Evolutionary conservation across 2,329 filamentous ascomycete genomes (phyloP).

Genomic region (Alternaria longipes): DNA sequence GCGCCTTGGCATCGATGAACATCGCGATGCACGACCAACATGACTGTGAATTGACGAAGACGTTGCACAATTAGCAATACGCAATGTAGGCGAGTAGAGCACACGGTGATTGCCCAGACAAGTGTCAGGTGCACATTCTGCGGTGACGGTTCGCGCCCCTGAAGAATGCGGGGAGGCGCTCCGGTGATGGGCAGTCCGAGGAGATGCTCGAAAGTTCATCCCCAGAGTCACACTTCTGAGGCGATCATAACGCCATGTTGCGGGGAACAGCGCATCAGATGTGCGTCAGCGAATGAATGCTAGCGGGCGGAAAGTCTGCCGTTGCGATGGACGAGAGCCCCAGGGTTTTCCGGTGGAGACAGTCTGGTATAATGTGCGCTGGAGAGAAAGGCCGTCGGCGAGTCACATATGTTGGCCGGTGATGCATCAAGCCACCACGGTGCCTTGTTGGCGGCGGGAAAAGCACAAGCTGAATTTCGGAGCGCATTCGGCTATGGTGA

Average conservation of each 20-base stretch:
- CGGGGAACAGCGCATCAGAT: slow-evolving; percentile 34
- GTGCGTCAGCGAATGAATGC: slow-evolving; percentile 26
- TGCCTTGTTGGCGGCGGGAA: slow-evolving; percentile 11
- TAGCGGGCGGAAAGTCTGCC: slow-evolving; percentile 24
- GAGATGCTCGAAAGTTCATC: slow-evolving; percentile 40
- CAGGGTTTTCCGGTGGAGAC: slow-evolving; percentile 34
- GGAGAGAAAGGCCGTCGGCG: slow-evolving; percentile 30
- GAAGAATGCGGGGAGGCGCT: slow-evolving; percentile 16
- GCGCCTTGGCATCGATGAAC: slow-evolving; percentile 38
- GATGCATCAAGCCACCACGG: slow-evolving; percentile 16
- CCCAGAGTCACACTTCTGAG: slow-evolving; percentile 24
- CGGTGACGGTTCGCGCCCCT: slow-evolving; percentile 12
- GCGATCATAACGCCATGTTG: slow-evolving; percentile 35
- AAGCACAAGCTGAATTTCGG: slow-evolving; percentile 1
- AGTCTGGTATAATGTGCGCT: slow-evolving; percentile 20
- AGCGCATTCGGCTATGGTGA: not conserved
- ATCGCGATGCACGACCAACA: slow-evolving; percentile 23
- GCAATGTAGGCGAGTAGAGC: slow-evolving; percentile 1
- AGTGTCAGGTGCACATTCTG: slow-evolving; percentile 1
- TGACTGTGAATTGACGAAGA: slow-evolving; percentile 25
- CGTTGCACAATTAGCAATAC: slow-evolving; percentile 35
- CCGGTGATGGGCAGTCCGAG: slow-evolving; percentile 34
- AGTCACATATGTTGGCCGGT: slow-evolving; percentile 20
- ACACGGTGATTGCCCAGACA: slow-evolving; percentile 13
- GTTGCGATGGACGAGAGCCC: slow-evolving; percentile 24